Conservation (phyloP, 768 basidiomycete genomes). For the Boletus rubroflammeus region DNA sequence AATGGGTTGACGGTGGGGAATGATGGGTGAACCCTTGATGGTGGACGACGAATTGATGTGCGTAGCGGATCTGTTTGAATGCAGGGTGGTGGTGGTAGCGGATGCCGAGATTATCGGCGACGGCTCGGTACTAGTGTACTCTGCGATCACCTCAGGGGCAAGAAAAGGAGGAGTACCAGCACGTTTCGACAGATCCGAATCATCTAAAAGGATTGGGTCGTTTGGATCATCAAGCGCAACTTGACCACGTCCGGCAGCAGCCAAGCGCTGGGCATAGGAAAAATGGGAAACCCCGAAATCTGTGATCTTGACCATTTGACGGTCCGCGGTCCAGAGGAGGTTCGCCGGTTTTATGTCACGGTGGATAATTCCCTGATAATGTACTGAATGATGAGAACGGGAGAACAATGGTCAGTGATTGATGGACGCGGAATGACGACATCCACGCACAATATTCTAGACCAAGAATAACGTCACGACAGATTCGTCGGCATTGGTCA, state of each 20-base stretch:
- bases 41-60: constrained; percentile 31
- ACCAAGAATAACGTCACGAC: constrained; percentile 90
- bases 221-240: constrained; percentile 41
- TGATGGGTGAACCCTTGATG: constrained; percentile 23
- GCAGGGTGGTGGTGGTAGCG: constrained; percentile 30
- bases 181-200: constrained; percentile 82
- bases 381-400: constrained; percentile 53
- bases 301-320: constrained; percentile 89
- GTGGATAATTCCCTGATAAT: constrained; percentile 97
- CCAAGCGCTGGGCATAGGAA: constrained; percentile 81
- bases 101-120: constrained; percentile 33
- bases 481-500: constrained; percentile 79
- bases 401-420: constrained; percentile 1
- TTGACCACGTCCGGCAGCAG: constrained; percentile 49
- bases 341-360: constrained; percentile 99
- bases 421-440: constrained; percentile 4
- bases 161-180: constrained; percentile 96
- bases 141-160: constrained; percentile 90
- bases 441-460: constrained; percentile 84
- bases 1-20: constrained; percentile 47
- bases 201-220: constrained; percentile 72
- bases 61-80: constrained; percentile 27
- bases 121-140: constrained; percentile 42
- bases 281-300: constrained; percentile 99
- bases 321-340: constrained; percentile 85